Base-by-base conservation (phyloP, 768 basidiomycete genomes). In the Chalciporus chontae region DNA sequence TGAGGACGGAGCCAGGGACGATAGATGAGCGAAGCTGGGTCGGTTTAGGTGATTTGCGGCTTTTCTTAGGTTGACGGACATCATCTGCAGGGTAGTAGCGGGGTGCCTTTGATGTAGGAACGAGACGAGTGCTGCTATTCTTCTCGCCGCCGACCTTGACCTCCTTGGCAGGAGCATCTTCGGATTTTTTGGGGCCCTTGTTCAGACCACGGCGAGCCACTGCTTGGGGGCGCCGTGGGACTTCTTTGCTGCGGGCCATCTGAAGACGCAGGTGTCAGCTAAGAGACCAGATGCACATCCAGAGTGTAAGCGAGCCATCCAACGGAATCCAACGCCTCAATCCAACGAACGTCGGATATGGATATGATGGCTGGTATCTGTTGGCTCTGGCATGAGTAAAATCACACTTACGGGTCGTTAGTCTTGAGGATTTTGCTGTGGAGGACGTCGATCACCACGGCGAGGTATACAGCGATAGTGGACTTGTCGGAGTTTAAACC, bases 21-120 rank as follows among this genome's bases (percentile, higher is more conserved):
- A 99, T 96, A 60, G 88, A 80, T 47, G 83, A 69, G 64, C 95
- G 92, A 57, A 97, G 83, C 55, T 77, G 75, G 54, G 92, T 69
- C 59, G 88, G 79, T 71, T 87, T 85, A 61, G 81, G 79, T 40
- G 83, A 75, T 78, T 97, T 97, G 67, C 94, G 87, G 71, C 82
- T 86, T 74, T 88, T 87, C 82, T 94, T 95, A 68, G 90, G 90
- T 66, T 82, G 78, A 65, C 80, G 84, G 57, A 94, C 86, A 70
- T 97, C 94, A 69, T 98, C 95, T 56, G 92, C 91, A 48, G 93
- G 90, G 76, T 96, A 96, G 82, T 84, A 94, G 61, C 87, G 86
- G 45, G 90, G 79, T 55, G 91, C 90, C 72, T 93, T 93, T 62
- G 76, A 66, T 53, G 84, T 85, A 51, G 94, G 93, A 54, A 96